These are phyloP conservation scores for Yamadazyma spencermartinsiae DNA, from an alignment of 1,139 yeast species.

Conservation along the genomic window DNA sequence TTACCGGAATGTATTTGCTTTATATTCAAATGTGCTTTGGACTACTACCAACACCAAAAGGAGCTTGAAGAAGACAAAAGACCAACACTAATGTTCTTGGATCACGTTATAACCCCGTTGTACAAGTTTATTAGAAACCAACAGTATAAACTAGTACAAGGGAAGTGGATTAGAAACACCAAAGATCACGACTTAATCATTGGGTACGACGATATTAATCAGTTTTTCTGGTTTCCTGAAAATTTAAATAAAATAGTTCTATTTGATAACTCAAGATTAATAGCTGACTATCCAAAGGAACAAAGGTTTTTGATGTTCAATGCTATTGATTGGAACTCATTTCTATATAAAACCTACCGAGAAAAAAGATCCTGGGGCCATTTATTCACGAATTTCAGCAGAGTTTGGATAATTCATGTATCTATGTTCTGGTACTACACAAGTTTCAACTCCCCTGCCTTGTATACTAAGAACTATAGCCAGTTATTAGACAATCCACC, in stretches of 20 bases:
- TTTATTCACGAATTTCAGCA: constrained; percentile 69
- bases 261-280: constrained; percentile 33
- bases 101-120: constrained; percentile 45
- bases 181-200: constrained; percentile 70
- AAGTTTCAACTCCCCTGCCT: constrained; percentile 71
- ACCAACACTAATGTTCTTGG: constrained; percentile 26
- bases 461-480: constrained; percentile 64
- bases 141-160: constrained; percentile 38
- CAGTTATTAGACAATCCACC: constrained; percentile 66
- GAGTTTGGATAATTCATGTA: constrained; percentile 82
- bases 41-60: constrained; percentile 15
- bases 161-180: constrained; percentile 47
- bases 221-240: constrained; percentile 75
- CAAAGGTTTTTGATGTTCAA: constrained; percentile 49
- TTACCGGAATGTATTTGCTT: constrained; percentile 47
- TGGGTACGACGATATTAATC: constrained; percentile 88
- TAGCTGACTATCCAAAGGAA: constrained; percentile 44
- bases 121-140: constrained; percentile 45
- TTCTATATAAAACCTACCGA: constrained; percentile 68
- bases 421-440: constrained; percentile 83
- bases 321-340: constrained; percentile 61
- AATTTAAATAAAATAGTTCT: constrained; percentile 55
- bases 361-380: constrained; percentile 83
- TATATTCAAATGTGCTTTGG: constrained; percentile 33
- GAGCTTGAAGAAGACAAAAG: no score